Percentiles rank a stretch among this genome's conserved stretches.
These are phyloP conservation scores for Leccinum fibrillosum DNA, from an alignment of 768 basidiomycete genomes.

Conservation along the genomic window DNA sequence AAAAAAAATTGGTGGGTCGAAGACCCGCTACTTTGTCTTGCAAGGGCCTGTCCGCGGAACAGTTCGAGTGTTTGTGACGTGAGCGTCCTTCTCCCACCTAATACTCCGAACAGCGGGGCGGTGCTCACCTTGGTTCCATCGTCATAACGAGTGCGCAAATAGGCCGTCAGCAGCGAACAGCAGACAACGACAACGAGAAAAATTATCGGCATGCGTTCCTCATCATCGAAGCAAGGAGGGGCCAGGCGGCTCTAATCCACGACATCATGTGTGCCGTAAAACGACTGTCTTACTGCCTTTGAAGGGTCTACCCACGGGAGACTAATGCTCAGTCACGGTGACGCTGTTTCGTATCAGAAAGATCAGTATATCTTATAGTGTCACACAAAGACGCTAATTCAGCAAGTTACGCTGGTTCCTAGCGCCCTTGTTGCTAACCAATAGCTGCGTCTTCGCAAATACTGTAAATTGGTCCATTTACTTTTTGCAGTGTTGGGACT, in stretches of 20 bases:
- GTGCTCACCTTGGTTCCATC: conserved; percentile 88
- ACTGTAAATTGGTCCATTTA: too few species aligned
- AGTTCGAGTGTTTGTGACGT: conserved; percentile 55
- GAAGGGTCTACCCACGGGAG: too few species aligned
- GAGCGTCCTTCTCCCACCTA: conserved; percentile 10
- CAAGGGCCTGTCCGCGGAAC: conserved; percentile 86
- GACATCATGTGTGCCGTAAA: conserved; percentile 43
- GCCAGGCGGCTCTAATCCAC: conserved; percentile 65
- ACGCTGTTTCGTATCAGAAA: too few species aligned
- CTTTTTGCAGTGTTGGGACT: too few species aligned
- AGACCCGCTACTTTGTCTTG: conserved; percentile 91
- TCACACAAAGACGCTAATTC: too few species aligned
- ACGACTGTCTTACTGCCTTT: too few species aligned
- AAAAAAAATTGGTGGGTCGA: conserved; percentile 98
- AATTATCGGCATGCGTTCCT: conserved; percentile 97
- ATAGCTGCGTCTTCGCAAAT: too few species aligned
- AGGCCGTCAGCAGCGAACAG: conserved; percentile 81
- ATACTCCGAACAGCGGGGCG: conserved; percentile 64
- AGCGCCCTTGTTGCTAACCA: too few species aligned
- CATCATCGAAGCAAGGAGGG: conserved; percentile 85
- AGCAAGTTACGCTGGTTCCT: too few species aligned
- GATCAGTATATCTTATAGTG: too few species aligned
- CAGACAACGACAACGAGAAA: conserved; percentile 73
- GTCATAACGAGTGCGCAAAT: conserved; percentile 90
- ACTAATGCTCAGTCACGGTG: too few species aligned